Base-by-base conservation (phyloP, 2,329 filamentous ascomycete species). In the Scytalidium lignicola region DNA sequence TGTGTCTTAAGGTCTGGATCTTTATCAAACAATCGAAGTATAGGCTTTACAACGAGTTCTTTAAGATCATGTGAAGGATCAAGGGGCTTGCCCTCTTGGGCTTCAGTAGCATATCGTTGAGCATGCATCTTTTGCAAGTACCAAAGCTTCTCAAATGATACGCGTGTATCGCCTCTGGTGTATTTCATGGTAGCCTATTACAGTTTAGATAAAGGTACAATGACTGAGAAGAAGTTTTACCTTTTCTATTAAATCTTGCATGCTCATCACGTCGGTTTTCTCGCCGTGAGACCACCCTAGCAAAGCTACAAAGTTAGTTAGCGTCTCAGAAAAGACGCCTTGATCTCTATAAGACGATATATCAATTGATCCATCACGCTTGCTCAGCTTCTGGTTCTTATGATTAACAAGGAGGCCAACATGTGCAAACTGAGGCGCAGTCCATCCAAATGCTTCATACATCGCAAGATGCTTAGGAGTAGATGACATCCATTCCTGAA, bases 401-500 rank as follows among this genome's bases (percentile, higher is more conserved):
- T 73, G 67, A 58, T 89, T 82, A 21, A 87, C 79, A 1, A 93
- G 77, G 2, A 93, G 74, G 6, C 87, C 86, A 15, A 92, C 83
- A 62, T 93, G 88, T n/a, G 83, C 86, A 66, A 90, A 93, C n/a
- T 71, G 67, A 0, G 88, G 88, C 1, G 83, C 75, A 22, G 76
- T 64, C 88, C 88, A 93, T 4, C 80, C 77, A 62, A 93, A 87
- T 2, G 86, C 87, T 44, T 86, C 69, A 64, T 93, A 93, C n/a
- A 93, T 76, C 71, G 43, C 74, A 50, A 86, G 71, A 63, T 88
- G 84, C 63, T 86, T 88, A 1, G 91, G 90, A 0, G 93, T 97
- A 0, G 91, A 96, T 28, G 92, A 82, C 70, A 99, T 86, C 93
- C 93, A 99, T 78, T 99, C 93, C 76, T 88, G 47, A 48, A 26